These are phyloP conservation scores for Botrytis cinerea DNA, from an alignment of 2,329 filamentous ascomycete genomes.

Conservation along the genomic window DNA sequence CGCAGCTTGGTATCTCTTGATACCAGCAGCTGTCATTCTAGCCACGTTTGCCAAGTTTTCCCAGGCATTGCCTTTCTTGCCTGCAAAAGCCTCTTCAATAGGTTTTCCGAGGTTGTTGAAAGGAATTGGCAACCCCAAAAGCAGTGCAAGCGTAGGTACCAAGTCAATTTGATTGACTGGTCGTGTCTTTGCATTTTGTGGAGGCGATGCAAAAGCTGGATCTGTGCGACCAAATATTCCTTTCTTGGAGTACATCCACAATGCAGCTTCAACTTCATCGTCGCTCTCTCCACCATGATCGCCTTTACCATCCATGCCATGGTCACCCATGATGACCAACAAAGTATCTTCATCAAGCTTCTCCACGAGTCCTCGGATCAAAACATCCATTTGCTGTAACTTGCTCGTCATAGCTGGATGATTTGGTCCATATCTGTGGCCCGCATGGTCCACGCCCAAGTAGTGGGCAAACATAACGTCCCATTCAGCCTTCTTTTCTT, in stretches of 20 bases:
- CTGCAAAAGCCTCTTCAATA: constrained; percentile 90
- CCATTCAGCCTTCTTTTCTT: constrained; percentile 70
- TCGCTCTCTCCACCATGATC: constrained; percentile 98
- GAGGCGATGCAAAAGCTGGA: constrained; percentile 58
- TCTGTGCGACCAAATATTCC: constrained; percentile 78
- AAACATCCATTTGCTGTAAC: constrained; percentile 83
- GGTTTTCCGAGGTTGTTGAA: constrained; percentile 94
- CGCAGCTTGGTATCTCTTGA: constrained; percentile 82
- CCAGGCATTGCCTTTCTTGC: constrained; percentile 68
- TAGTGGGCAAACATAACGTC: constrained; percentile 95
- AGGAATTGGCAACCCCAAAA: constrained; percentile 88
- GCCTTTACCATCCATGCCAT: constrained; percentile 96
- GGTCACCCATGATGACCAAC: constrained; percentile 96
- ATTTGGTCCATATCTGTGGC: constrained; percentile 91
- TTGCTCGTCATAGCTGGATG: constrained; percentile 92
- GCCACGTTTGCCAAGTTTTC: constrained; percentile 76
- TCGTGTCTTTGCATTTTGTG: constrained; percentile 72
- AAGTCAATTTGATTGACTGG: constrained; percentile 87
- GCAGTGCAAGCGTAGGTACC: constrained; percentile 84
- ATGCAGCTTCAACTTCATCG: constrained; percentile 87
- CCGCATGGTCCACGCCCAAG: constrained; percentile 93
- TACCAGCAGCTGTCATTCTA: constrained; percentile 77
- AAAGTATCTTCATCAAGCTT: constrained; percentile 82
- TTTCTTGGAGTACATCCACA: constrained; percentile 98
- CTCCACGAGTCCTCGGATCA: constrained; percentile 71